Base-by-base conservation (phyloP, 2,329 filamentous ascomycete species). In the Aphanoascus verrucosus region DNA sequence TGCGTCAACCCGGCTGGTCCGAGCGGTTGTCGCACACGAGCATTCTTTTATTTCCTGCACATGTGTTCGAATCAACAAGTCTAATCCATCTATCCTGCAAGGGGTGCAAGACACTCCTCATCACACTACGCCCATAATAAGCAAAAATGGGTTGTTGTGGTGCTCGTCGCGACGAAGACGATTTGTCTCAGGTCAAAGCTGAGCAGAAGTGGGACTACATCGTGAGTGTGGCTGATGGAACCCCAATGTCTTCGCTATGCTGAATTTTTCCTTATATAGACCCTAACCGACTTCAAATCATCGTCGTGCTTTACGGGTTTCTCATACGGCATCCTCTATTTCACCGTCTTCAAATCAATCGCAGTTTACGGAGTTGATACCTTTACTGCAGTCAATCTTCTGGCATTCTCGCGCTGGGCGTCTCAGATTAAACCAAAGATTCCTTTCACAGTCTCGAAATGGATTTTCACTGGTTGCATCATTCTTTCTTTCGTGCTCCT, bases 191-290 rank as follows among this genome's bases (percentile, higher is more conserved):
- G 58, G 78, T 91, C 58, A 77, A 80, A 58, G 83, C 86, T 56
- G 91, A 96, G 70, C 88, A 93, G 73, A 86, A 89, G 76, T 97
- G 91, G 91, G 87, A 90, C 64, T 94, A 90, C 67, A 90, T 97
- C 67, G 86, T 88, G 73, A 65, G 84, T 72, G 7, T 43, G 32
- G 34, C 3, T 7, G 23, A 31, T 20, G 19, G 19, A 20, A 15
- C 14, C 44, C 54, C 23, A 42, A 19, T 57, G 34, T 46, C 42
- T 42, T 7, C 8, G 9, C 28, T 3, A 28, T 34, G 37, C 2
- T 53, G 55, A 15, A n/a, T n/a, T n/a, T n/a, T 52, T 12, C 8
- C 42, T 35, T 40, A 17, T 57, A 49, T 59, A 79, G 76, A 79
- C 76, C 65, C 69, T 79, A 15, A 67, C 74, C 51, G 91, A 97